Base-by-base conservation (phyloP, 495 filamentous ascomycete species). In the Lepraria neglecta region DNA sequence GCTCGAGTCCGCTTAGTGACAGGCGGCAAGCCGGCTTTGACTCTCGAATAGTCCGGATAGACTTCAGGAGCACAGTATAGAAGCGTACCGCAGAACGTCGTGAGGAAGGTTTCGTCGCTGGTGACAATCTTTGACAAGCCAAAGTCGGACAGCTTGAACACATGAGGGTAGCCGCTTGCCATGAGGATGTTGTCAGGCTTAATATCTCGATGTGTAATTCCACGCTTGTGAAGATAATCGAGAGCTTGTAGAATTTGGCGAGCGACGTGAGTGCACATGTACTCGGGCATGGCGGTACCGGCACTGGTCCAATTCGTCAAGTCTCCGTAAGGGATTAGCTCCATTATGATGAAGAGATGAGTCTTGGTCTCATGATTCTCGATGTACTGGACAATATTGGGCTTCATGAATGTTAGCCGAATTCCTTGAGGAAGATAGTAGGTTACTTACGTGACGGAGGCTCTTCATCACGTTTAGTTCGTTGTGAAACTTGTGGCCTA, bases 101-200 rank as follows among this genome's bases (percentile, higher is more conserved):
- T 89, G 3, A 98, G 79, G 65, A 96, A 96, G 0, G 92, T 96
- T 61, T 95, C 87, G 45, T 89, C 81, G 60, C 90, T 86, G 58
- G 89, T 84, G 21, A 95, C 84, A 65, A 91, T 89, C 72, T 98
- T 98, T 0, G 95, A 96, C 12, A 98, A 77, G 3, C 91, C 91
- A 76, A 98, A 98, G 69, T 98, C 94, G 0, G 95, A 95, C 15
- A 98, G 77, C 74, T 97, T 97, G 66, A 97, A 88, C 1, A 56
- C 73, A 38, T 94, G 79, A 0, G 92, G 92, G 17, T 88, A 78
- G 2, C 81, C 67, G 2, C 81, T 86, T 9, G 81, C 74, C 63
- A 97, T 87, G 30, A 98, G 77, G 61, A 98, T 96, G 68, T 98
- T 98, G 74, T 97, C 95, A 0, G 94, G 94, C 71, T 98, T 98